These are phyloP conservation scores for Phalaenopsis hybrid DNA, from an alignment of 116 monocot genomes.

Conservation along the genomic window DNA sequence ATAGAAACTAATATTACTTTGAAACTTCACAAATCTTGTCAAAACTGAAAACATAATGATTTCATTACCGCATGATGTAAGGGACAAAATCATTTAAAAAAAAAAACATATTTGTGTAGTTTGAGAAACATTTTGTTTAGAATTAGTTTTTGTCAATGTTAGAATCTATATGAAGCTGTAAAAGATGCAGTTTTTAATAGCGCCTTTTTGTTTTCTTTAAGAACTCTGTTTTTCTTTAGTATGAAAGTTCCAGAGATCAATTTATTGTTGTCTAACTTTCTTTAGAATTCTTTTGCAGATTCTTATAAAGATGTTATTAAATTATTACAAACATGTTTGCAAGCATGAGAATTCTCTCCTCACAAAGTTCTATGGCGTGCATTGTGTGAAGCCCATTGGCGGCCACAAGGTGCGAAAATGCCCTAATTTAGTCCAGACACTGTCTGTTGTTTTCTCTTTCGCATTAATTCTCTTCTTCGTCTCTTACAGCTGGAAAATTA, in stretches of 20 bases:
- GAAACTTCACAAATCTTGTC: not conserved
- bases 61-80: too few species aligned
- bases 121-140: too few species aligned
- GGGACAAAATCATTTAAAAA: too few species aligned
- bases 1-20: not conserved
- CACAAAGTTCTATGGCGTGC: slow-evolving; percentile 51
- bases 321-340: slow-evolving; percentile 40
- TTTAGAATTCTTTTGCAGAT: slow-evolving; percentile 20
- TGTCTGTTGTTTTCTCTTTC: not conserved
- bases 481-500: not conserved
- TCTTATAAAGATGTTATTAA: slow-evolving; percentile 44
- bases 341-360: slow-evolving; percentile 38
- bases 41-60: too few species aligned
- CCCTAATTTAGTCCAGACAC: not conserved
- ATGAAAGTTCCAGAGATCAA: not conserved
- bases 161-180: not conserved
- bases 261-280: not conserved
- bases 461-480: too few species aligned
- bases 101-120: too few species aligned
- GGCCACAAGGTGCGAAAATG: slow-evolving; percentile 39
- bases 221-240: not conserved
- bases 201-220: not conserved
- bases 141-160: too few species aligned
- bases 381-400: slow-evolving; percentile 53
- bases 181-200: not conserved